phyloP scores from a whole-genome alignment of 2,329 filamentous ascomycete species.

The Aspergillus puulaauensis region DNA sequence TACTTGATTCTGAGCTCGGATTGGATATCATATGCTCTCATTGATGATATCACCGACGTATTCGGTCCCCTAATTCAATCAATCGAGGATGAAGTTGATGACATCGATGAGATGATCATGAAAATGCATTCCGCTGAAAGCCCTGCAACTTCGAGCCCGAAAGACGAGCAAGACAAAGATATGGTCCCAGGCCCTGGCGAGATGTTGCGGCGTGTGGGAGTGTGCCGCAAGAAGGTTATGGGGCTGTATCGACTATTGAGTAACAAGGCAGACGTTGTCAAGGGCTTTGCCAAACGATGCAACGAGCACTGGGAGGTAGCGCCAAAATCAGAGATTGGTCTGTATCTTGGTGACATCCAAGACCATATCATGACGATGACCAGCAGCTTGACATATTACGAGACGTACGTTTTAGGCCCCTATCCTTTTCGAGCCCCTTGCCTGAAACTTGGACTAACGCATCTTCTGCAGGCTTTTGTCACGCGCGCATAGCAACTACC shows the following conservation, averaged over 20 bases:
- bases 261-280: conserved; percentile 98
- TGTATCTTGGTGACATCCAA: conserved; percentile 97
- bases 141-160: conserved; percentile 34
- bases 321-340: conserved; percentile 90
- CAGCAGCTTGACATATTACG: conserved; percentile 90
- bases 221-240: conserved; percentile 97
- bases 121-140: conserved; percentile 66
- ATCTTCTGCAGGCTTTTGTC: conserved; percentile 68
- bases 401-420: conserved; percentile 65
- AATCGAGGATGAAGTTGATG: conserved; percentile 95
- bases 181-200: conserved; percentile 55
- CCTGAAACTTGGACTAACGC: conserved; percentile 4
- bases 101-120: conserved; percentile 91
- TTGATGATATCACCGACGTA: conserved; percentile 97
- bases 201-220: conserved; percentile 89
- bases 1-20: conserved; percentile 91
- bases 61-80: conserved; percentile 89
- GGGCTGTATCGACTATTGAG: conserved; percentile 86
- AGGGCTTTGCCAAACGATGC: conserved; percentile 96
- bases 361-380: conserved; percentile 99
- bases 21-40: conserved; percentile 98
- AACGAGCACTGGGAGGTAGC: conserved; percentile 98
- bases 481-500: conserved; percentile 90
- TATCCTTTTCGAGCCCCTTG: neutral
- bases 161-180: conserved; percentile 34